These are phyloP conservation scores for Gossypium schwendimanii DNA, from an alignment of 441 rosid genomes.

Conservation along the genomic window DNA sequence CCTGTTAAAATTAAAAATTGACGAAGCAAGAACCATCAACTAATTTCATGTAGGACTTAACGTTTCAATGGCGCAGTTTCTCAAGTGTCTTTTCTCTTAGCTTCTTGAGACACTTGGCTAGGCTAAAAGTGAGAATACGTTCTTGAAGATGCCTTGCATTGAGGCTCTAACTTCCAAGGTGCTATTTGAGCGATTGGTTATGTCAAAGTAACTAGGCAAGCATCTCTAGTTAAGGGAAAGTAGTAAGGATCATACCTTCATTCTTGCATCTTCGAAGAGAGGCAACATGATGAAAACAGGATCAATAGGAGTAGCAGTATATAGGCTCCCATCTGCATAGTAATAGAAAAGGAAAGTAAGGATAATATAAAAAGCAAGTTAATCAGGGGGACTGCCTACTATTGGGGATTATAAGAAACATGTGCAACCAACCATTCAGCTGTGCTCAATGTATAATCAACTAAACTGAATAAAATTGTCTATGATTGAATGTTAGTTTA, in stretches of 20 bases:
- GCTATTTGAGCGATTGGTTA: background rate
- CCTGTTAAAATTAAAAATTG: background rate
- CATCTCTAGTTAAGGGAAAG: background rate
- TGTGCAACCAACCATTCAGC: background rate
- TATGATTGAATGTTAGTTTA: background rate
- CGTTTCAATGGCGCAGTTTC: background rate
- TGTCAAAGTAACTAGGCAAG: background rate
- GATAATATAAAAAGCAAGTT: background rate
- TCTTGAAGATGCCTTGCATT: background rate
- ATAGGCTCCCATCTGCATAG: conserved; percentile 62
- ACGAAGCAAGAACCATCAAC: background rate
- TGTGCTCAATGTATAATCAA: background rate
- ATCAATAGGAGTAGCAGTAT: conserved; percentile 74
- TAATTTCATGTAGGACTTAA: background rate
- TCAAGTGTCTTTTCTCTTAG: background rate
- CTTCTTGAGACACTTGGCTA: background rate
- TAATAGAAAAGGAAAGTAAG: background rate
- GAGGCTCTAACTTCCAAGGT: background rate
- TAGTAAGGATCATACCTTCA: conserved; percentile 47
- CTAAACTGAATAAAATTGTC: background rate
- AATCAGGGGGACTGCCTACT: background rate
- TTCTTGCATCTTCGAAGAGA: conserved; percentile 70
- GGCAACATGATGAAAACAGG: conserved; percentile 80
- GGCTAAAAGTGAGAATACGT: background rate
- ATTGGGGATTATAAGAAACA: background rate